phyloP scores from a whole-genome alignment of 495 filamentous ascomycete genomes.

The Glutinoglossum americanum region DNA sequence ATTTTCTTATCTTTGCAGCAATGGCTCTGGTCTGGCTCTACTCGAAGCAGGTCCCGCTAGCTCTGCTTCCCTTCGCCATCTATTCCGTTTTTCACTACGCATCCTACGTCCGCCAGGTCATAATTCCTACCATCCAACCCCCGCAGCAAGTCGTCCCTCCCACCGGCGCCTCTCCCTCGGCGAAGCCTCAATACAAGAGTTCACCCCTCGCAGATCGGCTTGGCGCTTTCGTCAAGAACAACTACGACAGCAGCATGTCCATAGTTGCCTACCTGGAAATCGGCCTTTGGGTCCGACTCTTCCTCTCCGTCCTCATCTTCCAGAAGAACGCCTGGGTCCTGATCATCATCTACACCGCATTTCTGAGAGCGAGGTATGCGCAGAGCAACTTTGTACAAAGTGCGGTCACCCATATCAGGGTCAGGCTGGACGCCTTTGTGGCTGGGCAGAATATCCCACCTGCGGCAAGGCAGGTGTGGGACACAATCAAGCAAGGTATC shows the following conservation, averaged over 20 bases:
- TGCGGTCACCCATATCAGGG: conserved; percentile 48
- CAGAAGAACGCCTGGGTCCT: conserved; percentile 78
- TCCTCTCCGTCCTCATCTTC: conserved; percentile 63
- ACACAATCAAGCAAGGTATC: conserved; percentile 47
- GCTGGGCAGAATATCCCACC: conserved; percentile 78
- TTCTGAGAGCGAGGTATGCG: conserved; percentile 73
- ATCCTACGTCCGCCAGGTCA: conserved; percentile 52
- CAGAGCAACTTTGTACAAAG: conserved; percentile 84
- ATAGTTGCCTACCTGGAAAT: conserved; percentile 25
- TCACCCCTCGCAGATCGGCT: conserved; percentile 60
- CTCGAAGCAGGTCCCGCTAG: conserved; percentile 67
- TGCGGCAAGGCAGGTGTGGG: conserved; percentile 64
- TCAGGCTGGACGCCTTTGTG: conserved; percentile 55
- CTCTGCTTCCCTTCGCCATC: conserved; percentile 82
- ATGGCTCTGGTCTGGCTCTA: conserved; percentile 96
- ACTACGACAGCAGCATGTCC: conserved; percentile 54
- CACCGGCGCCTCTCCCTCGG: conserved; percentile 31
- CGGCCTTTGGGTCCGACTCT: conserved; percentile 59
- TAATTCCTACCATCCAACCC: conserved; percentile 36
- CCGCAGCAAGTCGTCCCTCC: neutral
- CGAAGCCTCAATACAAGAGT: conserved; percentile 38
- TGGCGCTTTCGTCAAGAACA: conserved; percentile 84
- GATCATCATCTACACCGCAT: conserved; percentile 62
- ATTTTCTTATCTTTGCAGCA: conserved; percentile 24
- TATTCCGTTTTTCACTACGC: conserved; percentile 97